Evolutionary conservation across 345 rosid species (phyloP).

Genomic region (Gossypium australe): DNA sequence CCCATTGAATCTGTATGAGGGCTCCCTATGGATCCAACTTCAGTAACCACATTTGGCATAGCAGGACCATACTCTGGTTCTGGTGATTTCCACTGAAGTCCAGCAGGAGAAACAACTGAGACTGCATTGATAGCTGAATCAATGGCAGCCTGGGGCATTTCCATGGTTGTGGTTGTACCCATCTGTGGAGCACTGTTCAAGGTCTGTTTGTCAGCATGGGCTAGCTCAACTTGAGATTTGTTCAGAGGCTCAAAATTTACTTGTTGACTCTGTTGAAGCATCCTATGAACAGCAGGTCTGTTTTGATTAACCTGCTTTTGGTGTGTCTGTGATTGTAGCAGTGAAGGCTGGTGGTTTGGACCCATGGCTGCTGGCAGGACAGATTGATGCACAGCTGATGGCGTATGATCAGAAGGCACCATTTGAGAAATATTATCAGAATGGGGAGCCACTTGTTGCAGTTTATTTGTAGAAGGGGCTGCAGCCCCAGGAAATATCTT

Average conservation of each 20-base stretch:
- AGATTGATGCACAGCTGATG: slow-evolving; percentile 41
- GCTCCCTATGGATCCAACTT: slow-evolving; percentile 40
- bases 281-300: slow-evolving; percentile 51
- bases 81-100: slow-evolving; percentile 53
- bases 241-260: slow-evolving; percentile 36
- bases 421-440: slow-evolving; percentile 52
- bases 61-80: slow-evolving; percentile 45
- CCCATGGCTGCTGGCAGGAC: slow-evolving; percentile 33
- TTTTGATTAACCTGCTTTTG: slow-evolving; percentile 59
- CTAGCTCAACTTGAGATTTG: slow-evolving; percentile 57
- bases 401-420: slow-evolving; percentile 39
- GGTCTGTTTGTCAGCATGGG: slow-evolving; percentile 43
- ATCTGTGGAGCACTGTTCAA: slow-evolving; percentile 31
- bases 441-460: slow-evolving; percentile 55
- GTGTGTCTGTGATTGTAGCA: slow-evolving; percentile 25
- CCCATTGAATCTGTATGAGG: slow-evolving; percentile 38
- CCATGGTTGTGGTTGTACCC: slow-evolving; percentile 29
- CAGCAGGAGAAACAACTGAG: slow-evolving; percentile 29
- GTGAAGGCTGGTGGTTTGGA: slow-evolving; percentile 32
- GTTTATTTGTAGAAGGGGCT: slow-evolving; percentile 40
- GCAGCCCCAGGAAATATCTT: slow-evolving; percentile 45
- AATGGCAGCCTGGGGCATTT: slow-evolving; percentile 34
- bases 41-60: slow-evolving; percentile 33
- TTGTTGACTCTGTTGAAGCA: slow-evolving; percentile 51
- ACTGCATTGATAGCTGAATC: slow-evolving; percentile 36